Conservation (phyloP, 345 rosid genomes). For the Pistacia atlantica region DNA sequence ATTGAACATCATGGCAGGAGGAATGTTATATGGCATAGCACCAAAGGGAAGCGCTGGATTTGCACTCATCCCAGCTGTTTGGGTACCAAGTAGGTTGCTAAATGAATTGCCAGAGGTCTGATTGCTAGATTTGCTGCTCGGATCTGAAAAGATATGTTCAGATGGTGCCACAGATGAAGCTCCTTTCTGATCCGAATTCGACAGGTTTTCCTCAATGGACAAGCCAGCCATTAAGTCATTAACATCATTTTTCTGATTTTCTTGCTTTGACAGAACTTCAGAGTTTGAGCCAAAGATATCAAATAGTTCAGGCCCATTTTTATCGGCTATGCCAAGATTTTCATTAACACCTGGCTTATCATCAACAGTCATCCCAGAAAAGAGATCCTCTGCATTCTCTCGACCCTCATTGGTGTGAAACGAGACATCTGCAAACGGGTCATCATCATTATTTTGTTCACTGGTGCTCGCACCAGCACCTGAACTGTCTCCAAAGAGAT, state of each 20-base stretch:
- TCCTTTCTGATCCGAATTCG: slow-evolving; percentile 44
- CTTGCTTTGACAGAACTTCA: slow-evolving; percentile 39
- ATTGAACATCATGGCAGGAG: slow-evolving; percentile 70
- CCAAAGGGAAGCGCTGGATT: slow-evolving; percentile 54
- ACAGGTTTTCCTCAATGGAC: slow-evolving; percentile 50
- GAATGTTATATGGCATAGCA: slow-evolving; percentile 53
- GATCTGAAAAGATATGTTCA: slow-evolving; percentile 46
- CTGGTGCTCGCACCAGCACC: slow-evolving; percentile 35
- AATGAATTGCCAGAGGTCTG: slow-evolving; percentile 49
- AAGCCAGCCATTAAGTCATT: slow-evolving; percentile 75
- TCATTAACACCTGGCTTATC: slow-evolving; percentile 43
- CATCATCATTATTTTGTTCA: slow-evolving; percentile 57
- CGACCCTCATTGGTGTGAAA: slow-evolving; percentile 57
- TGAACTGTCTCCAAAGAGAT: slow-evolving; percentile 70
- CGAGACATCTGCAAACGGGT: slow-evolving; percentile 88
- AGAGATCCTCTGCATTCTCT: slow-evolving; percentile 59
- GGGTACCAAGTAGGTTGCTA: slow-evolving; percentile 53
- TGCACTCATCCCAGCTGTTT: slow-evolving; percentile 44
- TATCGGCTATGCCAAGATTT: slow-evolving; percentile 33
- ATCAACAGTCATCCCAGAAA: slow-evolving; percentile 80
- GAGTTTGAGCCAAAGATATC: slow-evolving; percentile 66
- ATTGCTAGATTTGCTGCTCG: slow-evolving; percentile 38
- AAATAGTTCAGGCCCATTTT: slow-evolving; percentile 45
- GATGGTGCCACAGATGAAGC: slow-evolving; percentile 38
- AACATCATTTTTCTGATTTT: slow-evolving; percentile 36